Evolutionary conservation across 345 rosid genomes (phyloP).

Genomic region (Xanthoceras sorbifolium): DNA sequence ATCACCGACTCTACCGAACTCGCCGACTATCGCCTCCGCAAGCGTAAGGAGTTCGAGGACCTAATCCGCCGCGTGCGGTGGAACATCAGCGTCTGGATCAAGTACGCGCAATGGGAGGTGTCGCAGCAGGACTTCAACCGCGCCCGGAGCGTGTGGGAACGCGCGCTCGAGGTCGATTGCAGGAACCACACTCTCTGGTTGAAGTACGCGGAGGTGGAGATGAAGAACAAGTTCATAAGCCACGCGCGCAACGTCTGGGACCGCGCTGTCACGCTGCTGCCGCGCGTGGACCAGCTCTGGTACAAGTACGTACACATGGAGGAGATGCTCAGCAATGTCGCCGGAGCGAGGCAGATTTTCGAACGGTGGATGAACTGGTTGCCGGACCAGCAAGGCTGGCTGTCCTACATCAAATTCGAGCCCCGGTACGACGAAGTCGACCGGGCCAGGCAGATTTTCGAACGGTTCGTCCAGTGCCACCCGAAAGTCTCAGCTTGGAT

Average conservation of each 20-base stretch:
- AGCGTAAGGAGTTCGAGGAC: constrained; percentile 79
- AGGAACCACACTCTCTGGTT: constrained; percentile 83
- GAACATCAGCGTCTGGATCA: constrained; percentile 72
- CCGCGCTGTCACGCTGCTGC: constrained; percentile 72
- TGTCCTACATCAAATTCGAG: constrained; percentile 75
- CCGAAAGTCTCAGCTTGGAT: constrained; percentile 74
- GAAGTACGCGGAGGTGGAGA: constrained; percentile 85
- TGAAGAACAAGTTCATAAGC: constrained; percentile 83
- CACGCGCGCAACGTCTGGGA: constrained; percentile 91
- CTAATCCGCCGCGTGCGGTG: constrained; percentile 71
- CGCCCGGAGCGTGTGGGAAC: constrained; percentile 90
- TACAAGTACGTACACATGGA: constrained; percentile 95
- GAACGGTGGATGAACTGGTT: constrained; percentile 90
- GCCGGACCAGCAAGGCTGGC: constrained; percentile 90
- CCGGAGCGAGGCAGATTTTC: constrained; percentile 77
- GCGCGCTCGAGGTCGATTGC: constrained; percentile 78
- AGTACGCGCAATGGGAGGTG: constrained; percentile 95
- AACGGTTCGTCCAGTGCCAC: constrained; percentile 71
- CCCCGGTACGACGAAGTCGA: constrained; percentile 71
- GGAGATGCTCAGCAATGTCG: constrained; percentile 76
- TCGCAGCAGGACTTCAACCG: constrained; percentile 85
- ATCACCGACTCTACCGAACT: constrained; percentile 77
- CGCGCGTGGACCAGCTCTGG: constrained; percentile 89
- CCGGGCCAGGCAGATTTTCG: constrained; percentile 63
- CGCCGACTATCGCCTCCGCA: constrained; percentile 69